A percentile compares a stretch with the other conserved stretches of the same genome.
phyloP scores from a whole-genome alignment of 2,329 filamentous ascomycete species.

The Ceratocystiopsis brevicomis region DNA sequence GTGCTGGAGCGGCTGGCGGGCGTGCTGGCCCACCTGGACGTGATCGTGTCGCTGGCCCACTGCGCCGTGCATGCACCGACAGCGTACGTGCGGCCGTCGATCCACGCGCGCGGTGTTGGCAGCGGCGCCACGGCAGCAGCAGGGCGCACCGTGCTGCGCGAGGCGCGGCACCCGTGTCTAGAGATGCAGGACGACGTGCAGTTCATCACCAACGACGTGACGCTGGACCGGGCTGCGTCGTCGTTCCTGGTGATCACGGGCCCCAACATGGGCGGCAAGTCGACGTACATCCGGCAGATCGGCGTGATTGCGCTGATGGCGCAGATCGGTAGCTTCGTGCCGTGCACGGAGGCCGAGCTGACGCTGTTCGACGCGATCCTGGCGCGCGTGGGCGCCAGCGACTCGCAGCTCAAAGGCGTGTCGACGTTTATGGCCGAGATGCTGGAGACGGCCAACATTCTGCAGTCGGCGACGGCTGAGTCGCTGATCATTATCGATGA shows the following conservation, averaged over 20 bases:
- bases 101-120: constrained; percentile 45
- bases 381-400: constrained; percentile 83
- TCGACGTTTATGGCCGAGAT: constrained; percentile 99
- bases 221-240: constrained; percentile 55
- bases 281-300: constrained; percentile 93
- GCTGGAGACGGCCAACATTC: constrained; percentile 95
- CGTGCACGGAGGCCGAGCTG: constrained; percentile 73
- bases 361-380: constrained; percentile 96
- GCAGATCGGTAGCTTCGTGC: constrained; percentile 90
- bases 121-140: constrained; percentile 30
- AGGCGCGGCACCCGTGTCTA: constrained; percentile 91
- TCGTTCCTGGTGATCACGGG: constrained; percentile 95
- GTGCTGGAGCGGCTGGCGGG: constrained; percentile 78
- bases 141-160: constrained; percentile 75
- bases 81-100: constrained; percentile 76
- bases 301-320: constrained; percentile 96
- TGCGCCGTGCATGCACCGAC: constrained; percentile 83
- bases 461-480: constrained; percentile 88
- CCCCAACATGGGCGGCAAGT: constrained; percentile 98
- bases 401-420: constrained; percentile 93
- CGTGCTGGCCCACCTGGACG: constrained; percentile 81
- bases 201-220: constrained; percentile 95
- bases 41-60: constrained; percentile 86
- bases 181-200: constrained; percentile 97
- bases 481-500: constrained; percentile 98